A percentile compares a stretch with the other conserved stretches of the same genome.
Evolutionary conservation across 2,329 filamentous ascomycete species (phyloP).

Genomic region (Hymenoscyphus occultus): DNA sequence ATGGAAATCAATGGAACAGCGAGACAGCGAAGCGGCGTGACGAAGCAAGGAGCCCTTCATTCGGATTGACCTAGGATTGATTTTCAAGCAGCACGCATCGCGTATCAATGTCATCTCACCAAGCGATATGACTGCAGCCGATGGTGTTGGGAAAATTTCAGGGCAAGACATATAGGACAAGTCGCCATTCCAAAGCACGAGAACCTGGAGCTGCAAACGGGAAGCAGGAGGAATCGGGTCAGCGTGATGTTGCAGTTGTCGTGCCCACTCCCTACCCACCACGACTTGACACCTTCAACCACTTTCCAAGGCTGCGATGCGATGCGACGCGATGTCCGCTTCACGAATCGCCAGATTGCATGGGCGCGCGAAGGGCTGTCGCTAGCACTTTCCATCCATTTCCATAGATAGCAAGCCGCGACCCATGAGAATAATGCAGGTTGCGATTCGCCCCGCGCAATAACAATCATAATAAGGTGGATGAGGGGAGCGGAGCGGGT

Average conservation of each 20-base stretch:
- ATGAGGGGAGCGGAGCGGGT: neutral
- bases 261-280: neutral
- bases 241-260: neutral
- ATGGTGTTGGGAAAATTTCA: neutral
- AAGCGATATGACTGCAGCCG: neutral
- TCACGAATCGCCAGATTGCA: neutral
- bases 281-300: neutral
- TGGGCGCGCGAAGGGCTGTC: neutral
- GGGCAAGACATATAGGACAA: neutral
- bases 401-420: neutral
- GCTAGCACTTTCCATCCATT: neutral
- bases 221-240: neutral
- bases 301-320: neutral
- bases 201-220: neutral
- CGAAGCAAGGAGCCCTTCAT: constrained; percentile 1
- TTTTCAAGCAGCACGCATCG: neutral
- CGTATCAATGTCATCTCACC: neutral
- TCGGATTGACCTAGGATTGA: neutral
- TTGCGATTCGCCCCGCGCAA: neutral
- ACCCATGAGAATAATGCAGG: constrained; percentile 4
- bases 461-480: neutral
- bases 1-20: neutral
- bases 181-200: neutral
- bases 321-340: neutral
- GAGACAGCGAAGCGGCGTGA: neutral